Base-by-base conservation (phyloP, 345 rosid genomes). In the Kandelia obovata region DNA sequence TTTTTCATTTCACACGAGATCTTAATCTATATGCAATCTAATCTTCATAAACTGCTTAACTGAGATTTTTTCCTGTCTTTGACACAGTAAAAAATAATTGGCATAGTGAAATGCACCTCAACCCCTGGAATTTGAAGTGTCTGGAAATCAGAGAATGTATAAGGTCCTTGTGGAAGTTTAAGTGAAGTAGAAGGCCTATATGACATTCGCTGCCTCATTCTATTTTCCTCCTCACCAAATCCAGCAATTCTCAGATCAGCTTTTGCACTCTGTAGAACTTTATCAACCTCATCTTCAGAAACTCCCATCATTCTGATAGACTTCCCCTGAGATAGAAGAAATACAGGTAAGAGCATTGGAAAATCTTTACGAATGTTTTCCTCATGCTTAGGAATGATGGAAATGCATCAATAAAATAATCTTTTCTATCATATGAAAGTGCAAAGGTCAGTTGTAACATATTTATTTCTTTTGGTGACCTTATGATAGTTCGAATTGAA, bases 271-370 rank as follows among this genome's bases (percentile, higher is more conserved):
- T 84, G 80, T 47, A 76, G 65, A 75, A 92, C 73, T 56, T 77
- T 80, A 51, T 82, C 75, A 66, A 90, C 81, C 78, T 95, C 99
- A 77, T 75, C 87, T 80, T 85, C 84, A 43, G 84, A 70, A 39
- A 86, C 96, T 68, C 99, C 99, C 99, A 95, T 84, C 98, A 95
- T 92, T 84, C 89, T 86, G 58, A 95, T 82, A 60, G 86, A 51
- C 63, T 84, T 95, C 21, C 79, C 90, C 99, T 95, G 74, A 78
- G 58, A 75, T 49, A 27, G 37, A 65, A 69, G 62, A 64, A 80
- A 62, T 23, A 71, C 13, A 51, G 13, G 71, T 32, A 47, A 61
- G 32, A 55, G 58, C 65, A 25, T 23, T 2, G 51, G 32, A 56
- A 77, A 19, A 71, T 3, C 61, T 55, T 31, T n/a, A 34, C 49